phyloP scores from a whole-genome alignment of 2,329 filamentous ascomycete species.

The Cadophora sp. region DNA sequence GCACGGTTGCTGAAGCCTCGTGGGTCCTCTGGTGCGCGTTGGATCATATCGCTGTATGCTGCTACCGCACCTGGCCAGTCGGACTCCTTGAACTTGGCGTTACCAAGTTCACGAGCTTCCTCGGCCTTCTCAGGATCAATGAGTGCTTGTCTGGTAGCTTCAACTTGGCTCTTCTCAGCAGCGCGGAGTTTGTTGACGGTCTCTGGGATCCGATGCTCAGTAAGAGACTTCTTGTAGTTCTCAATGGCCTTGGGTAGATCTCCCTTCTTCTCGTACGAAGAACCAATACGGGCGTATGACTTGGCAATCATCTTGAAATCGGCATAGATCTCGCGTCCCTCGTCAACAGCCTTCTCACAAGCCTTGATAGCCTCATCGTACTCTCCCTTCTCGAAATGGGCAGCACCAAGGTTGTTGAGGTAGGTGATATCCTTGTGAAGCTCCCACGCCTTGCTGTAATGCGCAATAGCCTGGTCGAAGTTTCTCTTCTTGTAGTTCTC shows the following conservation, averaged over 20 bases:
- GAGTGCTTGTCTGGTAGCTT: constrained; percentile 78
- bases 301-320: constrained; percentile 99
- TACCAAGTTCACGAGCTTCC: constrained; percentile 92
- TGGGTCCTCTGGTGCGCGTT: constrained; percentile 90
- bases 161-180: constrained; percentile 86
- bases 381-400: constrained; percentile 95
- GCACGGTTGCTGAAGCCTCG: constrained; percentile 97
- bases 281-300: constrained; percentile 94
- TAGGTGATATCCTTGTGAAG: constrained; percentile 96
- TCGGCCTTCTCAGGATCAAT: constrained; percentile 92
- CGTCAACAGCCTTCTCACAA: constrained; percentile 87
- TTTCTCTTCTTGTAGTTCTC: constrained; percentile 98
- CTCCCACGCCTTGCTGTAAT: constrained; percentile 97
- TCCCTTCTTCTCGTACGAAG: constrained; percentile 89
- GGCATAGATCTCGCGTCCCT: constrained; percentile 87
- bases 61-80: constrained; percentile 96
- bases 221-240: constrained; percentile 92
- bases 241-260: constrained; percentile 81
- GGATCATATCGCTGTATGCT: constrained; percentile 95
- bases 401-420: constrained; percentile 93
- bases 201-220: constrained; percentile 95
- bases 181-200: constrained; percentile 90
- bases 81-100: constrained; percentile 94
- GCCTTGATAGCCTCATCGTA: constrained; percentile 85
- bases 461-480: constrained; percentile 91